phyloP scores from a whole-genome alignment of 2,329 filamentous ascomycete genomes.

The Cladosporium sp. region DNA sequence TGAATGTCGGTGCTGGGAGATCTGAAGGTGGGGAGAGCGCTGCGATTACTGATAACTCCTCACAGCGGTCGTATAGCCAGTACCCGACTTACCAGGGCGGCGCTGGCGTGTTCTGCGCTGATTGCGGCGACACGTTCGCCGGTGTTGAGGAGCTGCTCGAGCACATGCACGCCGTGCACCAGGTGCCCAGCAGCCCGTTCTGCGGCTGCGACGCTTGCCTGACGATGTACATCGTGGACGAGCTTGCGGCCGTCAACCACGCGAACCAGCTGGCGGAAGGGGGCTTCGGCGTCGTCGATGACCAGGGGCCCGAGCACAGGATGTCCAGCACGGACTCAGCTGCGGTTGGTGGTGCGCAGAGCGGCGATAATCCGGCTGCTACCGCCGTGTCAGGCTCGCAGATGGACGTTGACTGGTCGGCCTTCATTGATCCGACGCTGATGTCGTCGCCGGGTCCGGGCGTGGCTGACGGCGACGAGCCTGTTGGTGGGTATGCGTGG shows the following conservation, averaged over 20 bases:
- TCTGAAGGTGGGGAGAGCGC: neutral
- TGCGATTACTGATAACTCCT: neutral
- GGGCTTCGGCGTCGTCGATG: neutral
- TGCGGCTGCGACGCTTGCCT: slow-evolving; percentile 6
- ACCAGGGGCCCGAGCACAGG: neutral
- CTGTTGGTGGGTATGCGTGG: too few relatives aligned
- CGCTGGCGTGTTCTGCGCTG: neutral
- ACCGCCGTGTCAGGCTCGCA: neutral
- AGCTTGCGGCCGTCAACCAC: neutral
- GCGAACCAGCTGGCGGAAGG: neutral
- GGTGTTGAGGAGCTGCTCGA: neutral
- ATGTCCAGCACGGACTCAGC: neutral
- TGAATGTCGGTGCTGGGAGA: neutral
- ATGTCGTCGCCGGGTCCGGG: too few relatives aligned
- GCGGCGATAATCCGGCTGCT: neutral
- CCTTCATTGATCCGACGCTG: neutral
- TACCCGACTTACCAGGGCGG: too few relatives aligned
- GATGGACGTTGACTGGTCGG: neutral
- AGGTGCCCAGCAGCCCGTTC: neutral
- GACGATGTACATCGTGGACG: neutral
- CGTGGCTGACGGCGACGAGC: too few relatives aligned
- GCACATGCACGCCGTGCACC: slow-evolving; percentile 10
- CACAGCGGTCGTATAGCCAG: too few relatives aligned
- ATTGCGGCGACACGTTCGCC: neutral
- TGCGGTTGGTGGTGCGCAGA: neutral